A percentile compares a stretch with the other conserved stretches of the same genome.
Evolutionary conservation across 345 rosid genomes (phyloP).

Genomic region (Iberis pinnata): DNA sequence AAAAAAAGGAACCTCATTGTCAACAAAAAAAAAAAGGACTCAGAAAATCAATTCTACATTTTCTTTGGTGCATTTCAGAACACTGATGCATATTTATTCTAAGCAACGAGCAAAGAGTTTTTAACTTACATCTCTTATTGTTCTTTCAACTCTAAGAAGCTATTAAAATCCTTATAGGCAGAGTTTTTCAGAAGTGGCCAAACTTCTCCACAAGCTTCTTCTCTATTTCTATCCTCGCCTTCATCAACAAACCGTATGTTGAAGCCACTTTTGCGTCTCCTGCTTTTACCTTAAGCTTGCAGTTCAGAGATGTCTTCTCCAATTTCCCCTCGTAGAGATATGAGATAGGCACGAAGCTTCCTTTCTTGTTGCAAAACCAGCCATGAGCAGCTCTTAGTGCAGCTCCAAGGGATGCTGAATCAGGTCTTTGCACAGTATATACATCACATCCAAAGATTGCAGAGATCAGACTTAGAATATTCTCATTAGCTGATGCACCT

Average conservation of each 20-base stretch:
- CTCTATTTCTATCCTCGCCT: constrained; percentile 70
- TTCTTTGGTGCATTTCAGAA: too few relatives aligned
- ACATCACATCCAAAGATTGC: constrained; percentile 79
- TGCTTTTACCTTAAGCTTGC: constrained; percentile 54
- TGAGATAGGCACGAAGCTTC: constrained; percentile 61
- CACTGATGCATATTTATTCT: too few relatives aligned
- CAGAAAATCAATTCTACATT: too few relatives aligned
- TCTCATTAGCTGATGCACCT: constrained; percentile 77
- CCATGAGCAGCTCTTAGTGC: constrained; percentile 89
- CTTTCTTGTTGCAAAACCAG: constrained; percentile 68
- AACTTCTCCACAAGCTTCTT: constrained; percentile 53
- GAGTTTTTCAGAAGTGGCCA: constrained; percentile 42
- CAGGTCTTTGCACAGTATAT: constrained; percentile 73
- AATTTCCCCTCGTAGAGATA: constrained; percentile 51
- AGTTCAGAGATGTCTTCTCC: constrained; percentile 56
- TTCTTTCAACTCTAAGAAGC: neutral
- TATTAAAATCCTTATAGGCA: neutral
- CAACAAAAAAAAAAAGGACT: too few relatives aligned
- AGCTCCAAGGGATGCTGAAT: constrained; percentile 93
- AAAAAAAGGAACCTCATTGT: too few relatives aligned
- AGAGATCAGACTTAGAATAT: constrained; percentile 54
- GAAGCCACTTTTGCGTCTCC: constrained; percentile 47
- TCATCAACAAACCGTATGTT: constrained; percentile 51
- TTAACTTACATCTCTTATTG: too few relatives aligned
- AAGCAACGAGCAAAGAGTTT: too few relatives aligned